Conservation (phyloP, 257 asterid species). For the Verbena officinalis region DNA sequence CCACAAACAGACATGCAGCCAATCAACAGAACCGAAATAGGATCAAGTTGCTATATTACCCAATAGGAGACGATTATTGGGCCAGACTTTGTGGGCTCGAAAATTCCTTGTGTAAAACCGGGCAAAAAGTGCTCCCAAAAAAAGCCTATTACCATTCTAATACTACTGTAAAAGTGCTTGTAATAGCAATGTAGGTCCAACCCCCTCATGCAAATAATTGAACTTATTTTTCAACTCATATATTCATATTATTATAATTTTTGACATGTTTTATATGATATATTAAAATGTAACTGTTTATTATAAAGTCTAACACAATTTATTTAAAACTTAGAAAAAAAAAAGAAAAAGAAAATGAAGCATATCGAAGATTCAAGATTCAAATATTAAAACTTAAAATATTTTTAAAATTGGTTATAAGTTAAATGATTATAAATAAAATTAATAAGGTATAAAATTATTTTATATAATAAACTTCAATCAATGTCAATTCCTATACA, state of each 20-base stretch:
- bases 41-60: slow-evolving; percentile 45
- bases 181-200: slow-evolving; percentile 42
- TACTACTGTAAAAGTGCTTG: slow-evolving; percentile 45
- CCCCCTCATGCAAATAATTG: slow-evolving; percentile 45
- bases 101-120: slow-evolving; percentile 32
- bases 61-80: slow-evolving; percentile 55
- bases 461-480: no score
- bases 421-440: no score
- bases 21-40: slow-evolving; percentile 41
- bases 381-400: no score
- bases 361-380: no score
- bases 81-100: slow-evolving; percentile 15
- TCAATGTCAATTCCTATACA: background rate
- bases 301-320: no score
- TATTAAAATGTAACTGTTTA: no score
- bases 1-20: slow-evolving; percentile 46
- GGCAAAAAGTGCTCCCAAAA: slow-evolving; percentile 33
- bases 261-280: no score
- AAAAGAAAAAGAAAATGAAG: no score
- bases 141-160: slow-evolving; percentile 18
- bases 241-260: no score
- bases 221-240: slow-evolving; percentile 18
- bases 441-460: no score
- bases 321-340: no score
- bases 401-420: no score